A percentile compares a stretch with the other conserved stretches of the same genome.
phyloP scores from a whole-genome alignment of 2,329 filamentous ascomycete genomes.

The Cercospora sp. region DNA sequence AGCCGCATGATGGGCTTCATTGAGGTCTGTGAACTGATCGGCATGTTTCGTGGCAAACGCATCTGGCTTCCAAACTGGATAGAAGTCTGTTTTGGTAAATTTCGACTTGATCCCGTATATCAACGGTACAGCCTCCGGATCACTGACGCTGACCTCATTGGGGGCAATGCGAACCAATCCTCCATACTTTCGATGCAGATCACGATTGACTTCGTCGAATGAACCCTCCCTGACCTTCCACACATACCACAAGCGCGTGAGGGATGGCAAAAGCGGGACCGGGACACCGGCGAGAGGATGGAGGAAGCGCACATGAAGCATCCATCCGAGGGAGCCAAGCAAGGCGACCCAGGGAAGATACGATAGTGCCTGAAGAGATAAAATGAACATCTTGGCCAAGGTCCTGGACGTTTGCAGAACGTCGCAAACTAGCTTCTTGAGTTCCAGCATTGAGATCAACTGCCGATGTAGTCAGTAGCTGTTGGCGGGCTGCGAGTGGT shows the following conservation, averaged over 20 bases:
- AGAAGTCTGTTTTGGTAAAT: background rate
- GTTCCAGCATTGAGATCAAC: background rate
- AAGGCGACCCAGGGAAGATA: background rate
- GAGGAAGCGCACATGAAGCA: background rate
- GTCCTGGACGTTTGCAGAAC: background rate
- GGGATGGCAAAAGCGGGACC: background rate
- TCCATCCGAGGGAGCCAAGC: background rate
- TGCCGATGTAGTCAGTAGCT: background rate
- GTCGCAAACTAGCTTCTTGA: no score
- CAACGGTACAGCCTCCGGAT: background rate
- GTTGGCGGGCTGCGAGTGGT: background rate
- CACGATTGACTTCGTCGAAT: background rate
- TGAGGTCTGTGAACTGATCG: conserved; percentile 3
- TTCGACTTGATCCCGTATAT: background rate
- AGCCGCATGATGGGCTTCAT: background rate
- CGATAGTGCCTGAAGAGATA: background rate
- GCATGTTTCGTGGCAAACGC: conserved; percentile 1
- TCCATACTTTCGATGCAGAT: background rate
- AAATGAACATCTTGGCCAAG: background rate
- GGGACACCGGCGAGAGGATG: background rate
- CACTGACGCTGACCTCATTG: background rate
- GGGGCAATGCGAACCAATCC: background rate
- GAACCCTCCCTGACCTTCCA: background rate
- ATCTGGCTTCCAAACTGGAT: background rate
- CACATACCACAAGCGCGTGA: background rate